Percentiles rank a stretch among this genome's conserved stretches.
phyloP scores from a whole-genome alignment of 2,329 filamentous ascomycete genomes.

The Colletotrichum tamarilloi region DNA sequence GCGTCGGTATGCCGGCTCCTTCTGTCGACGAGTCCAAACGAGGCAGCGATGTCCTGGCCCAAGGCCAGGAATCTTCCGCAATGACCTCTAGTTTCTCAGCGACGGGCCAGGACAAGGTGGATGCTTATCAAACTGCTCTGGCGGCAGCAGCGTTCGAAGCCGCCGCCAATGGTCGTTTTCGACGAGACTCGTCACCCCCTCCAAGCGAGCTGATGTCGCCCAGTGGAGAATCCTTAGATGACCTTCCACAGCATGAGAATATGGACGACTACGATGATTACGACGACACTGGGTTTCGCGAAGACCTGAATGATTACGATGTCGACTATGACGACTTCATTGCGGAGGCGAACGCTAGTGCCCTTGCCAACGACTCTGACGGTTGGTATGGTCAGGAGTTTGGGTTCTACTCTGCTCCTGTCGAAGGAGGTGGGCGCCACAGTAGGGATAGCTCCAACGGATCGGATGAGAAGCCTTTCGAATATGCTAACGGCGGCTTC shows the following conservation, averaged over 20 bases:
- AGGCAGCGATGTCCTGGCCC: constrained; percentile 23
- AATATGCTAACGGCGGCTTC: constrained; percentile 86
- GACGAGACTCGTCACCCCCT: constrained; percentile 64
- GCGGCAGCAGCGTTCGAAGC: constrained; percentile 84
- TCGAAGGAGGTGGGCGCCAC: constrained; percentile 51
- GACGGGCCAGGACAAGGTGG: constrained; percentile 48
- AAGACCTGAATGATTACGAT: constrained; percentile 69
- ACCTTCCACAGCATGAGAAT: constrained; percentile 35
- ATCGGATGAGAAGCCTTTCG: constrained; percentile 51
- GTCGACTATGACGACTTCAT: constrained; percentile 92
- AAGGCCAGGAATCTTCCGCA: constrained; percentile 35
- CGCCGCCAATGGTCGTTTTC: constrained; percentile 79
- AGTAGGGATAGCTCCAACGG: constrained; percentile 55
- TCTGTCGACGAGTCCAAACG: constrained; percentile 25
- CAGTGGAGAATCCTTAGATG: constrained; percentile 37
- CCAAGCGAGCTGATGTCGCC: constrained; percentile 42
- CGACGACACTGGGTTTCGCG: constrained; percentile 61
- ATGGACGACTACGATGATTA: constrained; percentile 54
- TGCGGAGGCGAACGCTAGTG: constrained; percentile 93
- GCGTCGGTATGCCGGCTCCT: constrained; percentile 39
- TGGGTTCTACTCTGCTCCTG: constrained; percentile 84
- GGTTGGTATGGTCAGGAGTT: constrained; percentile 98
- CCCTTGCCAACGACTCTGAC: constrained; percentile 89
- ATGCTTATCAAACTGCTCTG: constrained; percentile 85
- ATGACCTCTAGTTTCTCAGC: constrained; percentile 31